Conservation (phyloP, 805 yeast species). For the Ogataea pilisensis region DNA sequence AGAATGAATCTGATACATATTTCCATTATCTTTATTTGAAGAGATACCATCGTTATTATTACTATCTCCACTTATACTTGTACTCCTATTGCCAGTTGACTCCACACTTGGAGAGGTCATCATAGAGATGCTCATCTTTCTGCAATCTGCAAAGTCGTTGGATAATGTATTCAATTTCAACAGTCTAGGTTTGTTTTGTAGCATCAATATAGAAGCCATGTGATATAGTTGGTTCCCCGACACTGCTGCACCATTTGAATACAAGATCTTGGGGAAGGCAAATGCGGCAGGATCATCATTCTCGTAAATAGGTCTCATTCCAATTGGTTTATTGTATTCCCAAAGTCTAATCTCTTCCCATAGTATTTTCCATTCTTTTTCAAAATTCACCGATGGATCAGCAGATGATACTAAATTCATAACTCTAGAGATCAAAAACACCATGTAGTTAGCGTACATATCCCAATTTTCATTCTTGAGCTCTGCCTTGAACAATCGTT, state of each 20-base stretch:
- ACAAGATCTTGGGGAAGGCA: conserved; percentile 34
- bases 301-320: conserved; percentile 31
- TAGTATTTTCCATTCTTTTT: conserved; percentile 33
- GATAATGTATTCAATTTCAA: conserved; percentile 5
- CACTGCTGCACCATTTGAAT: conserved; percentile 37
- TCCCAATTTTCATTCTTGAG: conserved; percentile 18
- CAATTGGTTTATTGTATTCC: conserved; percentile 31
- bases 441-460: conserved; percentile 39
- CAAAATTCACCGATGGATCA: conserved; percentile 25
- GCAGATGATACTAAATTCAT: conserved; percentile 30
- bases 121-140: conserved; percentile 1
- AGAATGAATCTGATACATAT: conserved; percentile 5
- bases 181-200: conserved; percentile 37
- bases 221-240: conserved; percentile 39
- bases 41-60: not conserved
- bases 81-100: not conserved
- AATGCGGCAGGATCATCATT: conserved; percentile 22
- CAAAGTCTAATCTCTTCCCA: conserved; percentile 37
- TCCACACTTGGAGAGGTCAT: conserved; percentile 2
- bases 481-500: conserved; percentile 20
- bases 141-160: conserved; percentile 1
- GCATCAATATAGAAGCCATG: conserved; percentile 35
- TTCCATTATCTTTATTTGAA: no score
- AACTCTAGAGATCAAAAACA: conserved; percentile 35
- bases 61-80: not conserved